Base-by-base conservation (phyloP, 2,329 filamentous ascomycete species). In the Plenodomus tracheiphilus region DNA sequence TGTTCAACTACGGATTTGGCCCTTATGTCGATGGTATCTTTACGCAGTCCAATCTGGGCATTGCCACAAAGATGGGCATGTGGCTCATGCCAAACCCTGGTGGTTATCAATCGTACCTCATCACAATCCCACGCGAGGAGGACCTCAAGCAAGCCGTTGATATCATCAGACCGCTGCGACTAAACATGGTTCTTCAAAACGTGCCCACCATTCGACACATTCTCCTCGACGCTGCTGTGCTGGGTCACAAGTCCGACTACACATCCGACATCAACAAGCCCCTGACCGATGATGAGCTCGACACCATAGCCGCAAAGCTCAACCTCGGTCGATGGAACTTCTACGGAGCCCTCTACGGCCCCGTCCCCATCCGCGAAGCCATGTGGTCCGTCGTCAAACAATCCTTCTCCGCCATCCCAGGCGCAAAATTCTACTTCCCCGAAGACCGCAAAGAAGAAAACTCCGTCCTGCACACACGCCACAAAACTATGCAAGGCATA, bases 31-130 rank as follows among this genome's bases (percentile, higher is more conserved):
- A 70, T 40, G 67, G 67, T 4, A 71, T 81, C 22, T 81, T 81
- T 53, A 74, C 73, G 0, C 78, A 81, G 58, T 74, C 71, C 32
- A 78, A 74, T 50, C 68, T 79, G 9, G 79, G 79, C 25, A 77
- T 81, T 30, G 74, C 79, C 10, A 75, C 74, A 5, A 62, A 64
- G 43, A 52, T 58, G 45, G 58, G 52, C 16, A 46, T 60, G 35
- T 54, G 72, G 67, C 68, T 83, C 21, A 81, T 82, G 79, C 75
- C 77, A 1, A 79, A 80, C 39, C 79, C 79, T 0, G 77, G 75
- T n/a, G 48, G 50, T 17, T 53, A 49, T 48, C 56, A 56, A 35
- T 41, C 53, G n/a, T 73, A 73, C 39, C 46, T 74, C 20, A 69
- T 75, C 54, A 79, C 76, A 0, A 73, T 81, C 30, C 75, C 75